These are phyloP conservation scores for Fusarium guadeloupense DNA, from an alignment of 2,329 filamentous ascomycete species.

Conservation along the genomic window DNA sequence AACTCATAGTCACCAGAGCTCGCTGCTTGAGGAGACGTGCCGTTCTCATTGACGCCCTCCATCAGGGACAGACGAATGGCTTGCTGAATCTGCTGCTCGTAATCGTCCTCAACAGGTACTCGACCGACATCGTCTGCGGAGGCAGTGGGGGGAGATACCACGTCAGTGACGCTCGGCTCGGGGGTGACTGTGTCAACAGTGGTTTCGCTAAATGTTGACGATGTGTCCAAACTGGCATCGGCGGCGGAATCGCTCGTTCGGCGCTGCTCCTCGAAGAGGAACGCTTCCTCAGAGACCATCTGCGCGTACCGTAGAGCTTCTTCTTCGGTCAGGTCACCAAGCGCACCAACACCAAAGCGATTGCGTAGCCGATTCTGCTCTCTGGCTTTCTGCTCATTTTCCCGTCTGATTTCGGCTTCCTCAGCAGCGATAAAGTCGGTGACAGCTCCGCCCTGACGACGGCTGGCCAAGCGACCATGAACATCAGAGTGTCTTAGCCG, in stretches of 20 bases:
- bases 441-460: conserved; percentile 72
- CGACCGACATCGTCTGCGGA: conserved; percentile 17
- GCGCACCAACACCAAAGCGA: conserved; percentile 81
- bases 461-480: conserved; percentile 60
- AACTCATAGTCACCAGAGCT: conserved; percentile 62
- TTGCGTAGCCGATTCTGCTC: conserved; percentile 76
- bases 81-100: conserved; percentile 69
- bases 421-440: conserved; percentile 89
- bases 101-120: conserved; percentile 56
- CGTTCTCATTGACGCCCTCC: conserved; percentile 61
- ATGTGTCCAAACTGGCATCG: conserved; percentile 56
- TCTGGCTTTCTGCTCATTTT: conserved; percentile 72
- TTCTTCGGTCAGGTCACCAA: conserved; percentile 73
- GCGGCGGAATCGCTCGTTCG: conserved; percentile 62
- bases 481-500: conserved; percentile 73
- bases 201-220: conserved; percentile 54
- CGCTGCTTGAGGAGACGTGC: conserved; percentile 56
- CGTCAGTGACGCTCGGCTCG: conserved; percentile 61
- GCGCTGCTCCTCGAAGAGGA: conserved; percentile 64
- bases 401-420: conserved; percentile 78
- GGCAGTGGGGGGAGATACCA: conserved; percentile 43
- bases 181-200: conserved; percentile 61
- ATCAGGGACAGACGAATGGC: conserved; percentile 70
- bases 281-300: conserved; percentile 71
- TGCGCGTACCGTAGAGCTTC: conserved; percentile 72